Base-by-base conservation (phyloP, 2,329 filamentous ascomycete species). In the Pseudocercospora ulei region DNA sequence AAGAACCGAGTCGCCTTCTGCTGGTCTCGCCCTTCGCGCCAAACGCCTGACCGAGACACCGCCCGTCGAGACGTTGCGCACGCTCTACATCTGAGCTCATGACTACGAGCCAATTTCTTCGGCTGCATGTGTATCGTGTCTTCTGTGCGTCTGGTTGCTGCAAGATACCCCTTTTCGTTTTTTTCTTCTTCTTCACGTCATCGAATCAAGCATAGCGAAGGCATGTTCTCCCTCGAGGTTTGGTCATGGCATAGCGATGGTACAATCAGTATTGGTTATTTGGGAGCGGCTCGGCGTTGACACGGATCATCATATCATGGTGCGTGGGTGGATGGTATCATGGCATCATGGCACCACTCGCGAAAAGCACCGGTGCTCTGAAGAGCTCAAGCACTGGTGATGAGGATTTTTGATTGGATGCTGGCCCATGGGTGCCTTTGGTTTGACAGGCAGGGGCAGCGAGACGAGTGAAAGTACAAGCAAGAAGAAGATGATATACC, bases 61-160 rank as follows among this genome's bases (percentile, higher is more conserved):
- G 23, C 56, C 58, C 2, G 55, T 62, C 35, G 58, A 61, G 31
- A 58, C 56, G 2, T 38, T 62, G 38, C 51, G 57, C 20, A 62
- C 60, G 29, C 57, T 62, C 20, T 62, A 56, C 48, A 62, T 62
- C 25, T 62, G 49, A 58, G 36, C 13, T 36, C 27, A 36, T 36
- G 35, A 27, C 35, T 38, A 42, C 37, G 13, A 19, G 9, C 35
- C 19, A 36, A 24, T 31, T 22, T 26, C 38, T 35, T 27, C 22
- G 19, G 24, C 20, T 36, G 35, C 39, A 45, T 36, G 8, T 35
- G 27, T 37, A 26, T 29, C 20, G 19, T 35, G 20, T 20, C 19
- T 30, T 20, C 24, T 41, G 26, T 29, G 20, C 11, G 38, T 33
- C 39, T 38, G 35, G 22, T 42, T 38, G 43, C 33, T 36, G 35